Conservation (phyloP, 805 yeast species). For the Hanseniaspora jakobsenii region DNA sequence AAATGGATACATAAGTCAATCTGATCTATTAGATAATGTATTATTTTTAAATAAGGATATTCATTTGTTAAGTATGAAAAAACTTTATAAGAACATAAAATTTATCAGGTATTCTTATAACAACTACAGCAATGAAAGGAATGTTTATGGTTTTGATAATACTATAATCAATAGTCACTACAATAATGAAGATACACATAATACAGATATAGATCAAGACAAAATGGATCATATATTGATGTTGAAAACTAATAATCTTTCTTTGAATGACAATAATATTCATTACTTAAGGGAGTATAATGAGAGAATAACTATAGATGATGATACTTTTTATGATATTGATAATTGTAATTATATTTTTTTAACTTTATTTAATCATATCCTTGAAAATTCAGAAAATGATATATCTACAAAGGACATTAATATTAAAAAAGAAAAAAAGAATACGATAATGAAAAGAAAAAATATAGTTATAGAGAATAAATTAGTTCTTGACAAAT, state of each 20-base stretch:
- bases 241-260: background rate
- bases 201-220: conserved; percentile 5
- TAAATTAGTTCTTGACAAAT: too few relatives aligned
- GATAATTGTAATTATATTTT: background rate
- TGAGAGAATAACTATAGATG: background rate
- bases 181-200: background rate
- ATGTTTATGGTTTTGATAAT: conserved; percentile 1
- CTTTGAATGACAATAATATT: background rate
- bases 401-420: too few relatives aligned
- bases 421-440: too few relatives aligned
- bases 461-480: too few relatives aligned
- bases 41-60: conserved; percentile 4
- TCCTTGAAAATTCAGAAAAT: background rate
- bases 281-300: background rate
- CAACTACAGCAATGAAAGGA: background rate
- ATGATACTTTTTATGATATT: background rate
- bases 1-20: background rate
- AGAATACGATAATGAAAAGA: too few relatives aligned
- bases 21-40: background rate
- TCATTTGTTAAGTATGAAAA: background rate
- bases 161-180: conserved; percentile 1
- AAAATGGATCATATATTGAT: conserved; percentile 7
- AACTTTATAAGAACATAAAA: background rate
- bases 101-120: background rate
- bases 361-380: background rate